Conservation (phyloP, 2,329 filamentous ascomycete species). For the Beauveria sp. region DNA sequence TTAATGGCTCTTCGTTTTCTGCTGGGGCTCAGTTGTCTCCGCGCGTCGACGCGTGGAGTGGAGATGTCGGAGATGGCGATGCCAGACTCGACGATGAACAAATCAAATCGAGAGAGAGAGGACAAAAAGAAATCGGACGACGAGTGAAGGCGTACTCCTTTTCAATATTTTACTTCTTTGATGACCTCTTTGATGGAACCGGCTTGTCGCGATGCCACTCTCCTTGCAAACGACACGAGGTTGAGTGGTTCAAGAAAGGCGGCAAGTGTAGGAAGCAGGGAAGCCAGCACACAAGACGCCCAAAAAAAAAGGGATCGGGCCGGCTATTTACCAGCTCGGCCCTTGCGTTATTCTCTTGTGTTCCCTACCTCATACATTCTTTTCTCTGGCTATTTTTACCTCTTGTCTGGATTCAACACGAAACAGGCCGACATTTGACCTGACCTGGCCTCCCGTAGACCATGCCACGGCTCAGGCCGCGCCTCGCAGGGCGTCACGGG, state of each 20-base stretch:
- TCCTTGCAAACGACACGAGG: background rate
- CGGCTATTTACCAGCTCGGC: background rate
- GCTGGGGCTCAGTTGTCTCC: background rate
- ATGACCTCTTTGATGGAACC: background rate
- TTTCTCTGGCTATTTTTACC: background rate
- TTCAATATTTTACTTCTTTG: background rate
- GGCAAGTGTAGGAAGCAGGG: background rate
- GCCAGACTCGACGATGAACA: background rate
- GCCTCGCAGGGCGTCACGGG: background rate
- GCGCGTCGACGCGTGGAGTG: background rate
- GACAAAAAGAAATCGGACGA: background rate
- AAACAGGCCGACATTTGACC: background rate
- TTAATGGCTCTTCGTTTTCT: too few relatives aligned
- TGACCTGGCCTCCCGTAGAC: background rate
- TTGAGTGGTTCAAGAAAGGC: background rate
- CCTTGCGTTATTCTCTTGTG: background rate
- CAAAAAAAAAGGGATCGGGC: background rate
- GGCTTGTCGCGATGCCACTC: background rate
- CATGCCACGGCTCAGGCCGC: slow-evolving; percentile 2
- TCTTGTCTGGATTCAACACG: background rate
- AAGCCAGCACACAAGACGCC: background rate
- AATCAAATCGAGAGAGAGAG: background rate
- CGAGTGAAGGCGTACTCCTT: too few relatives aligned
- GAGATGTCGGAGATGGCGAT: background rate
- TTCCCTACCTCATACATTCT: background rate